Percentiles rank a stretch among this genome's conserved stretches.
phyloP scores from a whole-genome alignment of 768 basidiomycete genomes.

The Russula emetica region DNA sequence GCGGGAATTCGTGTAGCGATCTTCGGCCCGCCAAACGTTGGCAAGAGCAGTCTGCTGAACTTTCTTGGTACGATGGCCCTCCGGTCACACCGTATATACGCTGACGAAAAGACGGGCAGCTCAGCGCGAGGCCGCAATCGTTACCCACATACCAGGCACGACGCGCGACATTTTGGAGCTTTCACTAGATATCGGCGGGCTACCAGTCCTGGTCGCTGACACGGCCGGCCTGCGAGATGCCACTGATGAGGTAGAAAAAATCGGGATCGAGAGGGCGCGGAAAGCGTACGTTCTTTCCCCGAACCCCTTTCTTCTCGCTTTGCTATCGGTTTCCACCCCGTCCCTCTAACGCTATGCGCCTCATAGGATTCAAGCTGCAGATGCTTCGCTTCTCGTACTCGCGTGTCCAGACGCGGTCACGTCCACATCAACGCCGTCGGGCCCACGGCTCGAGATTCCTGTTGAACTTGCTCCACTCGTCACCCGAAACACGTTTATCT shows the following conservation, averaged over 20 bases:
- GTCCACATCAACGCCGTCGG: conserved; percentile 1
- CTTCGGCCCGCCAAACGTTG: conserved; percentile 90
- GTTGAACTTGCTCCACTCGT: conserved; percentile 48
- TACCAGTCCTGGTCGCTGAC: conserved; percentile 77
- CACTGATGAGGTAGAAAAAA: conserved; percentile 67
- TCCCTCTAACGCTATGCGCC: not conserved
- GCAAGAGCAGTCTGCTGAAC: conserved; percentile 88
- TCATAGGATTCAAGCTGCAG: conserved; percentile 57
- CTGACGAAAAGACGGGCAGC: conserved; percentile 41
- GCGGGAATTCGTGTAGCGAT: conserved; percentile 81
- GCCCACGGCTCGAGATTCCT: conserved; percentile 38
- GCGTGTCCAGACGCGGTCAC: conserved; percentile 51
- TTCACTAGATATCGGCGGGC: conserved; percentile 81
- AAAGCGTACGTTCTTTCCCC: conserved; percentile 49
- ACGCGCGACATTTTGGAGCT: conserved; percentile 85
- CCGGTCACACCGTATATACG: not conserved
- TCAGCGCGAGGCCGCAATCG: conserved; percentile 84
- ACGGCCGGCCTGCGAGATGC: conserved; percentile 80
- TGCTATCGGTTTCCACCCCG: not conserved
- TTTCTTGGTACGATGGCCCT: conserved; percentile 53
- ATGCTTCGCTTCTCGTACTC: conserved; percentile 76
- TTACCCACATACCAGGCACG: conserved; percentile 82
- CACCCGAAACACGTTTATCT: conserved; percentile 54
- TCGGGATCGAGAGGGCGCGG: conserved; percentile 73
- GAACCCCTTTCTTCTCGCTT: not conserved